Conservation (phyloP, 345 rosid genomes). For the Xanthoceras sorbifolium region DNA sequence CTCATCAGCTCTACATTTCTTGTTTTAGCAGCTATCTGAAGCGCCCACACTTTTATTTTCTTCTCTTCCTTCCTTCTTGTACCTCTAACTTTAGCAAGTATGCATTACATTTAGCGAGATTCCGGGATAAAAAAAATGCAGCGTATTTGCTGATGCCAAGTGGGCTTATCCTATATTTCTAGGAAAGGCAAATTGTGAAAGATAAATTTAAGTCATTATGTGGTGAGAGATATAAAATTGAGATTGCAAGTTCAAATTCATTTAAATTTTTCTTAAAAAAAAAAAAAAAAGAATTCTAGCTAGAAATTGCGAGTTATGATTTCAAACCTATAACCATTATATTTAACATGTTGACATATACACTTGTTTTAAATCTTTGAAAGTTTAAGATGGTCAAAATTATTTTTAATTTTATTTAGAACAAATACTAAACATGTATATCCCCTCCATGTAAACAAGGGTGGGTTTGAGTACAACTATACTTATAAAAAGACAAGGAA, state of each 20-base stretch:
- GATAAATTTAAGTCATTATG: neutral
- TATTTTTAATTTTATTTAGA: too few species aligned
- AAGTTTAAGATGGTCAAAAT: too few species aligned
- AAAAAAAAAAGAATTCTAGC: too few species aligned
- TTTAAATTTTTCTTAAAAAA: too few species aligned
- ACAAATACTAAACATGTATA: too few species aligned
- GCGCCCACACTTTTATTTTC: neutral
- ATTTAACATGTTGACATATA: too few species aligned
- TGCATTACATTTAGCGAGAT: conserved; percentile 12
- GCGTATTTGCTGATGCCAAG: neutral
- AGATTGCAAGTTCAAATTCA: too few species aligned
- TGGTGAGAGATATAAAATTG: too few species aligned
- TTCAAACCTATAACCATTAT: neutral
- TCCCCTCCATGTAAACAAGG: too few species aligned
- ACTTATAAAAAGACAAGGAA: too few species aligned
- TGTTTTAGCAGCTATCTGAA: conserved; percentile 3
- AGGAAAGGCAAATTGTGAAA: neutral
- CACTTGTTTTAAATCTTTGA: too few species aligned
- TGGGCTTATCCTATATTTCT: conserved; percentile 7
- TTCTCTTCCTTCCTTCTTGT: neutral
- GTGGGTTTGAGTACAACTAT: too few species aligned
- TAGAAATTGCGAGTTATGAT: neutral
- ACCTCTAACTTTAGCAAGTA: conserved; percentile 7
- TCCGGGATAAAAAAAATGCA: neutral
- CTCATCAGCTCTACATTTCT: neutral